Base-by-base conservation (phyloP, 805 yeast genomes). In the Metschnikowia bowlesiae region DNA sequence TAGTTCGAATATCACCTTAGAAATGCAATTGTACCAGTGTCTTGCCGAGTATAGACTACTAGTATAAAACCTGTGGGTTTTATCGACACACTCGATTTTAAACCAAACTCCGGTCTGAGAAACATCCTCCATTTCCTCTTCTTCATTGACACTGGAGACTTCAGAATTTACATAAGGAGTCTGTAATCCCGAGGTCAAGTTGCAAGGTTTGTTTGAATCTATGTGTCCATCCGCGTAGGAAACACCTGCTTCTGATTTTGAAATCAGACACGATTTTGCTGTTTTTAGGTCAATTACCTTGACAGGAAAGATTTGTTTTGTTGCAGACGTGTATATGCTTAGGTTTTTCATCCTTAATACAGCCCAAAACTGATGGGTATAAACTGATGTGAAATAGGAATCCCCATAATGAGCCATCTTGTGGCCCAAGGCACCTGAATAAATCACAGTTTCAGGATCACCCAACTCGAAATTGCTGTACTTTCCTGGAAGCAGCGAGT, bases 241-340 rank as follows among this genome's bases (percentile, higher is more conserved):
- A 6, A 35, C 39, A 11, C 16, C 9, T n/a, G 34, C 34, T 10
- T 44, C 39, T 8, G 52, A 13, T 22, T 68, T 68, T 8, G 71
- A 55, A 0, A 83, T 67, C 49, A 83, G 90, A 0, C 85, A 89
- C 35, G 78, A 68, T 8, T 79, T 61, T 3, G 91, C 88, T 8
- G 77, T 72, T 40, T 82, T 73, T 53, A 92, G 70, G 63, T 89
- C 94, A 35, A 92, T 81, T 0, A 89, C 84, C 35, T 87, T 69
- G 8, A 74, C 71, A 0, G 98, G 97, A 68, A 89, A 90, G 65
- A 90, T 89, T n/a, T 85, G 68, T 51, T 90, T 96, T 0, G 89
- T 83, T 1, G 96, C 79, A 7, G 79, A 80, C 8, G 79, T 69
- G 64, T 85, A 90, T 36, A 88, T 74, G 2, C 88, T 77, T 14